These are phyloP conservation scores for Pseudonectria buxi DNA, from an alignment of 2,329 filamentous ascomycete species.

Conservation along the genomic window DNA sequence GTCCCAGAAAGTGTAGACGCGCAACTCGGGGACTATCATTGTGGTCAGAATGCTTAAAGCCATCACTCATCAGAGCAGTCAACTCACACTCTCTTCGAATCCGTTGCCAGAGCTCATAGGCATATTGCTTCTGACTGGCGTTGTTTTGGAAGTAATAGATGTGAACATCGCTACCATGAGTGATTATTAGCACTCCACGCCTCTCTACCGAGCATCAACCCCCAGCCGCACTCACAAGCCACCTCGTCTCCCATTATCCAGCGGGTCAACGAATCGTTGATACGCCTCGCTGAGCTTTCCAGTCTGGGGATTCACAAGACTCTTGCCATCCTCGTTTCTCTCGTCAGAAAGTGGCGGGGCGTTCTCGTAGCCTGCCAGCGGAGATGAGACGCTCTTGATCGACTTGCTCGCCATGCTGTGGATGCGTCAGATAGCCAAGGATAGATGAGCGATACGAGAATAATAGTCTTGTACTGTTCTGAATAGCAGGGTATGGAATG, in stretches of 20 bases:
- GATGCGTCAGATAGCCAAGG: too few relatives aligned
- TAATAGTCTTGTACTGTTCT: too few relatives aligned
- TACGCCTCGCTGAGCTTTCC: conserved; percentile 62
- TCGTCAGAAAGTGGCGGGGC: conserved; percentile 52
- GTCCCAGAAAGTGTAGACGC: conserved; percentile 75
- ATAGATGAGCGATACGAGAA: too few relatives aligned
- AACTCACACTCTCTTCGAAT: conserved; percentile 70
- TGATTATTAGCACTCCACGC: neutral
- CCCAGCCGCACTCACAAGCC: conserved; percentile 55
- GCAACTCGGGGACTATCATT: conserved; percentile 67
- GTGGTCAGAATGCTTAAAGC: neutral
- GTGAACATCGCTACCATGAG: conserved; percentile 60
- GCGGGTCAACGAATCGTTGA: conserved; percentile 58
- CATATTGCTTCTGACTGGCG: conserved; percentile 57
- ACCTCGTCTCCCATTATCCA: conserved; percentile 58
- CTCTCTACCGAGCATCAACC: neutral
- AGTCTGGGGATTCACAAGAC: conserved; percentile 59
- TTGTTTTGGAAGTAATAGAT: conserved; percentile 72
- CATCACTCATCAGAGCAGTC: neutral
- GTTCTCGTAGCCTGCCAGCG: conserved; percentile 50
- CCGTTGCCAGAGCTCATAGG: conserved; percentile 66
- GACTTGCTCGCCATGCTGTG: too few relatives aligned
- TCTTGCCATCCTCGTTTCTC: conserved; percentile 67
- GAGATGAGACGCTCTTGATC: conserved; percentile 29
- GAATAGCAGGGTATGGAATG: too few relatives aligned